Conservation (phyloP, 805 yeast species). For the Yamadazyma tumulicola region DNA sequence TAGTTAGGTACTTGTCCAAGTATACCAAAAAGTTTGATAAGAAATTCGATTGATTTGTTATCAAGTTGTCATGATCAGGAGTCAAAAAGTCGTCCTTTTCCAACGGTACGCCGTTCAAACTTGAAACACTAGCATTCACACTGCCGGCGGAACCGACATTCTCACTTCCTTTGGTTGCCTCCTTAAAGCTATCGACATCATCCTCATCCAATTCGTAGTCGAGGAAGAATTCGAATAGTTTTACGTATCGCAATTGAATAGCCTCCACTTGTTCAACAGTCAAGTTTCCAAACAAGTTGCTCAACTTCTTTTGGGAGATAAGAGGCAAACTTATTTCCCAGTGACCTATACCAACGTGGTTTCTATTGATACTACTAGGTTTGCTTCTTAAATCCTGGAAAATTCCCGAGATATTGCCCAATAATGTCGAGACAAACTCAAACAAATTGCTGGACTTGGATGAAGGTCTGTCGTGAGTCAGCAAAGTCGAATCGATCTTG, state of each 20-base stretch:
- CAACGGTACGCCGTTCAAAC: slow-evolving; percentile 9
- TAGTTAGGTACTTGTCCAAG: slow-evolving; percentile 29
- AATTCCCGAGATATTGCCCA: slow-evolving; percentile 29
- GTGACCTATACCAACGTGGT: slow-evolving; percentile 39
- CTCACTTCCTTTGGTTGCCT: background rate
- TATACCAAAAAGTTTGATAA: slow-evolving; percentile 35
- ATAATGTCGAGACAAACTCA: slow-evolving; percentile 23
- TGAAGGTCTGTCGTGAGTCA: slow-evolving; percentile 7
- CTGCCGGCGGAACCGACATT: background rate
- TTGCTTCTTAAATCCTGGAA: slow-evolving; percentile 26
- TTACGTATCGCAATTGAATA: slow-evolving; percentile 39
- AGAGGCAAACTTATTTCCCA: slow-evolving; percentile 43
- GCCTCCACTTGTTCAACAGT: slow-evolving; percentile 22
- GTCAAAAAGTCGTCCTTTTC: slow-evolving; percentile 18
- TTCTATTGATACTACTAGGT: slow-evolving; percentile 36
- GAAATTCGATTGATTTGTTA: slow-evolving; percentile 40
- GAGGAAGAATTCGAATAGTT: slow-evolving; percentile 34
- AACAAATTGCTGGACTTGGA: slow-evolving; percentile 12
- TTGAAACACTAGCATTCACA: slow-evolving; percentile 4
- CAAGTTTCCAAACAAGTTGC: slow-evolving; percentile 20
- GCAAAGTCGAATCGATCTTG: slow-evolving; percentile 35
- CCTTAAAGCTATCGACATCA: slow-evolving; percentile 1
- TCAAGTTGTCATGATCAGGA: slow-evolving; percentile 44
- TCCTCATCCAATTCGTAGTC: slow-evolving; percentile 23
- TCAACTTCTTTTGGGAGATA: slow-evolving; percentile 8